Evolutionary conservation across 805 yeast genomes (phyloP).

Genomic region (Candida nonsorbophila): DNA sequence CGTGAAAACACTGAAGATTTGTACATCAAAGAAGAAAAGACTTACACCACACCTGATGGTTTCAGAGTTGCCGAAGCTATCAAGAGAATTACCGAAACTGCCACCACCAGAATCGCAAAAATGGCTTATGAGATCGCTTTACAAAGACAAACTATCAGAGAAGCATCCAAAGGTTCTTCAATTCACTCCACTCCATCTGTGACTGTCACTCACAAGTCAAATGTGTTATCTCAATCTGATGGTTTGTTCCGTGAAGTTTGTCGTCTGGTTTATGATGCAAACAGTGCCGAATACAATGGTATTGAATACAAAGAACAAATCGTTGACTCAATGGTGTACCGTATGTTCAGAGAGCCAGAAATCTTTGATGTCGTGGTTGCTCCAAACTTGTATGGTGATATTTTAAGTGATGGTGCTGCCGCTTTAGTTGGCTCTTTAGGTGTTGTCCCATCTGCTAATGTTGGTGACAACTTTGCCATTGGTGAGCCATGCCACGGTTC

Average conservation of each 20-base stretch:
- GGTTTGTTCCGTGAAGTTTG: constrained; percentile 94
- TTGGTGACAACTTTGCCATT: constrained; percentile 91
- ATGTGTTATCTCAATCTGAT: constrained; percentile 87
- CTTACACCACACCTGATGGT: constrained; percentile 73
- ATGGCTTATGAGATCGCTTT: constrained; percentile 91
- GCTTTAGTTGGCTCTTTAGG: constrained; percentile 97
- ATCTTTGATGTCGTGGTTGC: constrained; percentile 97
- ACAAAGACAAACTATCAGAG: constrained; percentile 80
- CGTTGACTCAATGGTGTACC: constrained; percentile 98
- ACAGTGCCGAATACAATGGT: constrained; percentile 51
- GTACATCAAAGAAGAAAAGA: constrained; percentile 87
- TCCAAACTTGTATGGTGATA: constrained; percentile 97
- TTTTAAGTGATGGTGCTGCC: constrained; percentile 96
- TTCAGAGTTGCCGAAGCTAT: constrained; percentile 94
- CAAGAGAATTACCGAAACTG: constrained; percentile 89
- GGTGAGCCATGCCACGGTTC: constrained; percentile 99
- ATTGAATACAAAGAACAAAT: constrained; percentile 87
- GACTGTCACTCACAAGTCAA: constrained; percentile 95
- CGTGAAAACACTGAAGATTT: constrained; percentile 98
- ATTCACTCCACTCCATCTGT: constrained; percentile 52
- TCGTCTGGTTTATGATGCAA: constrained; percentile 52
- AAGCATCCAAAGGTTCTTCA: constrained; percentile 29
- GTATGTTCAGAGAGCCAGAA: constrained; percentile 97
- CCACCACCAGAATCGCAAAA: constrained; percentile 79
- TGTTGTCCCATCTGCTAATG: constrained; percentile 97